These are phyloP conservation scores for Skeletonema grethae DNA, from an alignment of 108 stramenopile genomes.

Conservation along the genomic window DNA sequence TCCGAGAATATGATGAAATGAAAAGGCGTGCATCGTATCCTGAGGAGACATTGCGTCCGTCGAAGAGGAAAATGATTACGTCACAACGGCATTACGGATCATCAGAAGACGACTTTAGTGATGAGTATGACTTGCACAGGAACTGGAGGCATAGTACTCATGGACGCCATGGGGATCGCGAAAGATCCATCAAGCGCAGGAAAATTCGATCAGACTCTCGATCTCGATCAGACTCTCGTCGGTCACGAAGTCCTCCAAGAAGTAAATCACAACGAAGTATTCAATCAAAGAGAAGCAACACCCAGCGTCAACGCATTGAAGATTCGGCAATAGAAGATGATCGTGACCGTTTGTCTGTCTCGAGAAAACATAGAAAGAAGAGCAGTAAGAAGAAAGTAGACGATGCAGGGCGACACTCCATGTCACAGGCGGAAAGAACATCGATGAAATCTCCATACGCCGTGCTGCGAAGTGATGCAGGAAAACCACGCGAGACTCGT, in stretches of 20 bases:
- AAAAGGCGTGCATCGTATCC: neutral
- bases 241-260: neutral
- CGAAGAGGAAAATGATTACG: conserved; percentile 8
- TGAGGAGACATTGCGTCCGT: neutral
- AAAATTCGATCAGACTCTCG: neutral
- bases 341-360: neutral
- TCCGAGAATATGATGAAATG: conserved; percentile 7
- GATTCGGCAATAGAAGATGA: neutral
- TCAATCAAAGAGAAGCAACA: neutral
- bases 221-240: neutral
- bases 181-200: neutral
- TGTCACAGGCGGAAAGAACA: neutral
- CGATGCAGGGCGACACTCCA: neutral
- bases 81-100: conserved; percentile 8
- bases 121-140: conserved; percentile 7
- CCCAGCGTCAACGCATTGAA: neutral
- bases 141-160: neutral
- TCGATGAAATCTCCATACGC: neutral
- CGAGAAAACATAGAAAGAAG: neutral
- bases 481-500: neutral
- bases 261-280: neutral
- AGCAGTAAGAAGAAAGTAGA: neutral
- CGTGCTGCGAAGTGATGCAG: neutral
- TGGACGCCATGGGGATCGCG: neutral
- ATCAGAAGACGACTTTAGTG: conserved; percentile 9